These are phyloP conservation scores for Tripterygium wilfordii DNA, from an alignment of 177 flowering plant species.

Conservation along the genomic window DNA sequence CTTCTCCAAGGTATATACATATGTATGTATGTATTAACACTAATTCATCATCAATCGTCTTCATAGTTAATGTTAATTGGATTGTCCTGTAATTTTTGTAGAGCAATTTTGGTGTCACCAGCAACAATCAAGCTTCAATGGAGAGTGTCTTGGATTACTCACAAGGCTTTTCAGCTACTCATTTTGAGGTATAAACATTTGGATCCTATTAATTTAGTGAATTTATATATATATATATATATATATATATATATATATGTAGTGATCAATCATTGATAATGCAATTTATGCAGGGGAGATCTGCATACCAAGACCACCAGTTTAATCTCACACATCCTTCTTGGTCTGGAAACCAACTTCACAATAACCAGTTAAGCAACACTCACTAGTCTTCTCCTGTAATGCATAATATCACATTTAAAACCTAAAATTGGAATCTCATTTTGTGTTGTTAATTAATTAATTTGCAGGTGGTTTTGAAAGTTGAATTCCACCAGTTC, in stretches of 20 bases:
- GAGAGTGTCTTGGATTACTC: slow-evolving; percentile 38
- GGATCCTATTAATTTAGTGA: not conserved
- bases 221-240: not conserved
- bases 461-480: slow-evolving; percentile 27
- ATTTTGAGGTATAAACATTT: slow-evolving; percentile 40
- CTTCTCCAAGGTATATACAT: slow-evolving; percentile 22
- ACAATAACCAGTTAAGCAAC: slow-evolving; percentile 38
- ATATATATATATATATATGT: not conserved
- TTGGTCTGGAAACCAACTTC: slow-evolving; percentile 33
- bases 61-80: not conserved
- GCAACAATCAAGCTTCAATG: slow-evolving; percentile 26
- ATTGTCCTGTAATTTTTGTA: slow-evolving; percentile 10
- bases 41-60: too few species aligned
- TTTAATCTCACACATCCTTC: slow-evolving; percentile 27
- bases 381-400: not conserved
- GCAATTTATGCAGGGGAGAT: slow-evolving; percentile 26
- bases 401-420: too few species aligned
- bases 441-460: not conserved
- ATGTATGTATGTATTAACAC: too few species aligned
- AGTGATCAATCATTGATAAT: not conserved
- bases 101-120: slow-evolving; percentile 14
- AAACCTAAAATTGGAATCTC: too few species aligned
- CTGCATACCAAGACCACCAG: slow-evolving; percentile 30
- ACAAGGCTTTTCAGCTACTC: slow-evolving; percentile 47
- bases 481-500: slow-evolving; percentile 10